Conservation (phyloP, 2,329 filamentous ascomycete species). For the Sporothrix brasiliensis region DNA sequence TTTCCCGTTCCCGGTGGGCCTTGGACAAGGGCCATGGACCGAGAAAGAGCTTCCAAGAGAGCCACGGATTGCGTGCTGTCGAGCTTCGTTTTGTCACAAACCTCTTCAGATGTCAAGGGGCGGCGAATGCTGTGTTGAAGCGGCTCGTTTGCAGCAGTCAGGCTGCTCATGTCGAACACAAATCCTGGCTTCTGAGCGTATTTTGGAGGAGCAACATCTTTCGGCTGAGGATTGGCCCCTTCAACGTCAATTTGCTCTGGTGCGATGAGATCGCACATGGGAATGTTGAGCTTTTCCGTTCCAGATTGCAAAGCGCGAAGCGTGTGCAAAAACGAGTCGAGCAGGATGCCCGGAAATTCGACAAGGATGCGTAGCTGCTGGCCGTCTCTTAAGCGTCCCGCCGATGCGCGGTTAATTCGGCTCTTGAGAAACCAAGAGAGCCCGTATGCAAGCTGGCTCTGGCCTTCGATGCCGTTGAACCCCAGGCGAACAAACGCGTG, state of each 20-base stretch:
- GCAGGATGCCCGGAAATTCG: slow-evolving; percentile 64
- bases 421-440: slow-evolving; percentile 37
- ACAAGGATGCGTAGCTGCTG: slow-evolving; percentile 48
- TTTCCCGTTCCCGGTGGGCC: slow-evolving; percentile 74
- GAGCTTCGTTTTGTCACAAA: slow-evolving; percentile 49
- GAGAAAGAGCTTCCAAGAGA: slow-evolving; percentile 56
- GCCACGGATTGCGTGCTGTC: slow-evolving; percentile 57
- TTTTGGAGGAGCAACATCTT: slow-evolving; percentile 47
- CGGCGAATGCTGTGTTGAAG: slow-evolving; percentile 30
- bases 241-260: background rate
- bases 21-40: slow-evolving; percentile 64
- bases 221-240: slow-evolving; percentile 40
- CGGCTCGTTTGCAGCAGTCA: slow-evolving; percentile 35
- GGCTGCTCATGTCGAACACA: slow-evolving; percentile 49
- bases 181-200: slow-evolving; percentile 57
- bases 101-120: slow-evolving; percentile 31
- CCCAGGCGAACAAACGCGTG: slow-evolving; percentile 42
- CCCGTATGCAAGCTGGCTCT: background rate
- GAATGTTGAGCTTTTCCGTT: slow-evolving; percentile 48
- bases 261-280: slow-evolving; percentile 52
- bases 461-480: slow-evolving; percentile 5
- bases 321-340: slow-evolving; percentile 61
- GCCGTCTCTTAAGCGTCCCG: background rate
- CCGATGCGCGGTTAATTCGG: slow-evolving; percentile 32
- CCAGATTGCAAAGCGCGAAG: slow-evolving; percentile 60